phyloP scores from a whole-genome alignment of 768 basidiomycete species.

The Tricholoma furcatifolium region DNA sequence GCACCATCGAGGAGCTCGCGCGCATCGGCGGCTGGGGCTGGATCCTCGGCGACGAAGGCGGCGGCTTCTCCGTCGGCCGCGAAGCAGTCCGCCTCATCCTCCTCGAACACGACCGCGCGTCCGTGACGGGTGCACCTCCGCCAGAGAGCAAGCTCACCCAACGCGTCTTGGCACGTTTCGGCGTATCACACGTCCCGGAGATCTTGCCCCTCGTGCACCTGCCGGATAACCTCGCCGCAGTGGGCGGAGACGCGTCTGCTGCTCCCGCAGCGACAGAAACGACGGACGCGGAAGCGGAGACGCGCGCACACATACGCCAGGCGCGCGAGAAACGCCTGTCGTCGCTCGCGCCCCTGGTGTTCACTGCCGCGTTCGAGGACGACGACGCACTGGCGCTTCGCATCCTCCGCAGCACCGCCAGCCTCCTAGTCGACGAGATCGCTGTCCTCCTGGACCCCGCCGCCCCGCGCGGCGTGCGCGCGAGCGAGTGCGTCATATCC shows the following conservation, averaged over 20 bases:
- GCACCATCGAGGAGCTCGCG: constrained; percentile 57
- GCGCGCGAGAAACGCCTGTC: constrained; percentile 75
- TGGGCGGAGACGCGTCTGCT: not conserved
- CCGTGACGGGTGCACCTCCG: constrained; percentile 31
- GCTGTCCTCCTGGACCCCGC: constrained; percentile 39
- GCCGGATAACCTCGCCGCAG: constrained; percentile 43
- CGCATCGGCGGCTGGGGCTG: constrained; percentile 82
- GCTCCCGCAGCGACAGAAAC: not conserved
- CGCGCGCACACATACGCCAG: constrained; percentile 28
- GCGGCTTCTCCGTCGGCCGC: constrained; percentile 77
- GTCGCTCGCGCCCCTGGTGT: constrained; percentile 73
- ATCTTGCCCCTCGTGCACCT: constrained; percentile 64
- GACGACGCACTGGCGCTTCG: constrained; percentile 62
- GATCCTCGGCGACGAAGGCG: constrained; percentile 83
- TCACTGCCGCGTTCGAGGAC: constrained; percentile 70
- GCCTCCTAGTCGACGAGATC: constrained; percentile 58
- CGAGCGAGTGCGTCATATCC: constrained; percentile 60
- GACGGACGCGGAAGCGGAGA: constrained; percentile 1
- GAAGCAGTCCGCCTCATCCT: constrained; percentile 73
- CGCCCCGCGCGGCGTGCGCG: constrained; percentile 11
- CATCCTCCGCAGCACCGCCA: constrained; percentile 53
- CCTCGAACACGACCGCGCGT: constrained; percentile 49
- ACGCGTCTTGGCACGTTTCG: constrained; percentile 54
- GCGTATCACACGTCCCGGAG: constrained; percentile 56
- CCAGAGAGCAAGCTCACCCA: constrained; percentile 40